A percentile compares a stretch with the other conserved stretches of the same genome.
These are phyloP conservation scores for Chlamydomonas applanata DNA, from an alignment of 139 green algal genomes.

Conservation along the genomic window DNA sequence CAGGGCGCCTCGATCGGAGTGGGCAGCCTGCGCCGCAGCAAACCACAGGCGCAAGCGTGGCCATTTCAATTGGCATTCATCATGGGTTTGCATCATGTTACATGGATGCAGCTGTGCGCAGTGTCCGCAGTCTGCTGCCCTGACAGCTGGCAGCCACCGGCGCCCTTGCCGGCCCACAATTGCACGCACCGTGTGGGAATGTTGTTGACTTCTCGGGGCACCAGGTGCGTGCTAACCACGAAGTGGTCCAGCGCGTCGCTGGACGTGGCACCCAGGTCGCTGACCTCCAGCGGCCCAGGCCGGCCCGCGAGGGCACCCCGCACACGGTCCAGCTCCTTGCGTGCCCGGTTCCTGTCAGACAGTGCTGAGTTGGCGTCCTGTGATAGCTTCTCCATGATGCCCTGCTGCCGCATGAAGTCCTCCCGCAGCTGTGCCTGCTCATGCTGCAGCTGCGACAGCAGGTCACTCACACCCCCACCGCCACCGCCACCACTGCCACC, in stretches of 20 bases:
- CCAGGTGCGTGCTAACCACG: conserved; percentile 8
- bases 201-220: conserved; percentile 8
- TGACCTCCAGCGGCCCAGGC: background rate
- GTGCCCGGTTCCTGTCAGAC: conserved; percentile 15
- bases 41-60: background rate
- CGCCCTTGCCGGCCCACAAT: background rate
- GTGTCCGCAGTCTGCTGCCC: background rate
- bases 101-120: background rate
- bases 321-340: background rate
- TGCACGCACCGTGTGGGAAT: conserved; percentile 8
- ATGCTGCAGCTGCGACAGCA: conserved; percentile 9
- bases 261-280: background rate
- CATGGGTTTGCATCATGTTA: background rate
- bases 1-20: background rate
- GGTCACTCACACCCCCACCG: no score
- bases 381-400: conserved; percentile 20
- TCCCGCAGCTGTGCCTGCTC: conserved; percentile 31
- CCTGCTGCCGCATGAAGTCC: conserved; percentile 25
- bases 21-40: background rate
- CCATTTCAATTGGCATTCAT: background rate
- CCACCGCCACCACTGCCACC: no score
- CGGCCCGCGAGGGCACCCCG: background rate
- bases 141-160: background rate
- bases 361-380: conserved; percentile 10
- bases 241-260: background rate